Evolutionary conservation across 2,329 filamentous ascomycete genomes (phyloP).

Genomic region (Sporothrix curviconia): DNA sequence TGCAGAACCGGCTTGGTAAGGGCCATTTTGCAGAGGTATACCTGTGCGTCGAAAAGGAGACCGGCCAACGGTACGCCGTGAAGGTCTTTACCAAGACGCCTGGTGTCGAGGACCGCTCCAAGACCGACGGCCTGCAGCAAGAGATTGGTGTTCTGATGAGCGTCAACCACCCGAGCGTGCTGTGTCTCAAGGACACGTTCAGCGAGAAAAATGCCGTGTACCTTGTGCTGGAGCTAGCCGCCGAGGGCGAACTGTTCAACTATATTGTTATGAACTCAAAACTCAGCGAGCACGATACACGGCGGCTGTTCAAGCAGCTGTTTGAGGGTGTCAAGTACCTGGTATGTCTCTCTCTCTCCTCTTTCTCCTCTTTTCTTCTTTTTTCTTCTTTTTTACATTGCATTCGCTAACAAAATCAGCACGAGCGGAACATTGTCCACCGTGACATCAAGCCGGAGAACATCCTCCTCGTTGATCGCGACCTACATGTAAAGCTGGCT

Average conservation of each 20-base stretch:
- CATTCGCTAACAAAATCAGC: slow-evolving; percentile 48
- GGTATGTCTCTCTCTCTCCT: slow-evolving; percentile 46
- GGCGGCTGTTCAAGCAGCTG: slow-evolving; percentile 82
- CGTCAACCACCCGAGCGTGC: slow-evolving; percentile 87
- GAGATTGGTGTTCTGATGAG: slow-evolving; percentile 96
- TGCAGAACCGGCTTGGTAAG: slow-evolving; percentile 81
- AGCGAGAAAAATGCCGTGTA: slow-evolving; percentile 88
- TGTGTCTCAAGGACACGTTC: slow-evolving; percentile 93
- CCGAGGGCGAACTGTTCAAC: slow-evolving; percentile 94
- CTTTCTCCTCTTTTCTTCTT: neutral
- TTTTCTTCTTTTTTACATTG: neutral
- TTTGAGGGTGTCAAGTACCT: slow-evolving; percentile 94
- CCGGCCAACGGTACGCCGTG: slow-evolving; percentile 78
- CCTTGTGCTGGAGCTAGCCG: slow-evolving; percentile 80
- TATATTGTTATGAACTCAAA: slow-evolving; percentile 88
- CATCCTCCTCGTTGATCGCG: slow-evolving; percentile 79
- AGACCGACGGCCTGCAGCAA: slow-evolving; percentile 81
- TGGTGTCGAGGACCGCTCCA: slow-evolving; percentile 75
- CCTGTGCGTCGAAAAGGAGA: slow-evolving; percentile 77
- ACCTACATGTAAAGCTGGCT: slow-evolving; percentile 81
- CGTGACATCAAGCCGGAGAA: slow-evolving; percentile 98
- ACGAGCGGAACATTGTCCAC: slow-evolving; percentile 95
- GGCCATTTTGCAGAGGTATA: slow-evolving; percentile 95
- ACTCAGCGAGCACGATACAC: slow-evolving; percentile 73
- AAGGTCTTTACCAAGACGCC: slow-evolving; percentile 88